phyloP scores from a whole-genome alignment of 2,329 filamentous ascomycete genomes.

The Colletotrichum sp. region DNA sequence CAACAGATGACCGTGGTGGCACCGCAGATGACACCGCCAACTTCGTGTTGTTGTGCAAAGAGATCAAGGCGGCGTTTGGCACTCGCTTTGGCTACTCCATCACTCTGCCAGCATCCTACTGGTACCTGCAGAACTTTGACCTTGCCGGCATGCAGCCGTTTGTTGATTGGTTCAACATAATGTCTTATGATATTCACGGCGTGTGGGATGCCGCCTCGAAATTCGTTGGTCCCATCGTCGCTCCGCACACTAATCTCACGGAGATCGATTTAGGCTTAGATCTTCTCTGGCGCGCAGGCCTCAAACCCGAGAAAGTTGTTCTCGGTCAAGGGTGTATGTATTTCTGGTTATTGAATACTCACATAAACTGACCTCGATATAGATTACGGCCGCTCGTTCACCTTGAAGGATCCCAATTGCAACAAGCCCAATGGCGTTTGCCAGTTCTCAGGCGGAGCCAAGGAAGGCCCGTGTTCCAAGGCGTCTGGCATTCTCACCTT shows the following conservation, averaged over 20 bases:
- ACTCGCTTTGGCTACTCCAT: not conserved
- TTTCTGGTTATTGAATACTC: not conserved
- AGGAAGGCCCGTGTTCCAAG: conserved; percentile 21
- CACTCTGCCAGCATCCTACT: conserved; percentile 10
- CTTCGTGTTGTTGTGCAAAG: conserved; percentile 22
- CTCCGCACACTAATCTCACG: conserved; percentile 51
- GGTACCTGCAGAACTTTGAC: conserved; percentile 16
- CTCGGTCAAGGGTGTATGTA: conserved; percentile 44
- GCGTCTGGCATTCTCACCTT: conserved; percentile 25
- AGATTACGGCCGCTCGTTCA: conserved; percentile 38
- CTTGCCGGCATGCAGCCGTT: not conserved
- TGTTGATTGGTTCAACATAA: conserved; percentile 32
- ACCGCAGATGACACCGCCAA: conserved; percentile 36
- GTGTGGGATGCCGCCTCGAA: conserved; percentile 38
- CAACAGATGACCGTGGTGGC: conserved; percentile 37
- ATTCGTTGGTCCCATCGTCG: conserved; percentile 34
- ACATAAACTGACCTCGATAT: not conserved
- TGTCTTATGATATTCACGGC: conserved; percentile 34
- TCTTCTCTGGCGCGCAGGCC: conserved; percentile 51
- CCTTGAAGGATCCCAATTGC: conserved; percentile 17
- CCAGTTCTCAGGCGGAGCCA: conserved; percentile 12
- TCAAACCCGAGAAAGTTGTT: conserved; percentile 44
- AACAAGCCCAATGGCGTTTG: conserved; percentile 23
- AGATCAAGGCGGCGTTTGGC: not conserved
- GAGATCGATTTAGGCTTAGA: conserved; percentile 49